These are phyloP conservation scores for Calonectria pseudoturangicola DNA, from an alignment of 2,329 filamentous ascomycete genomes.

Conservation along the genomic window DNA sequence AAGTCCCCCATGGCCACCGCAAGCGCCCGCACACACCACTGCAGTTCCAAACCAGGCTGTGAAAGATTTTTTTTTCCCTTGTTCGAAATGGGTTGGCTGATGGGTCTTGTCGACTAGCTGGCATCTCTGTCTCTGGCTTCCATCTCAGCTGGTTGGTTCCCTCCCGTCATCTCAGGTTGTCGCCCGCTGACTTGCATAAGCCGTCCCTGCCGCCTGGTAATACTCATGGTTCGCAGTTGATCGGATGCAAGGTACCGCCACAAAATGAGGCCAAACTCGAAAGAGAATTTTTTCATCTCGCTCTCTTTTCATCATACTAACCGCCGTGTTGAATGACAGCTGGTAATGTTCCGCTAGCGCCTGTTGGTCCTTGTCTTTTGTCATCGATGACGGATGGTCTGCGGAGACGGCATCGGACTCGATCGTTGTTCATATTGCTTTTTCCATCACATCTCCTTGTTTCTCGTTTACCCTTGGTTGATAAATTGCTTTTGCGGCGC, in stretches of 20 bases:
- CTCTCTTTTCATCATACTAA: not conserved
- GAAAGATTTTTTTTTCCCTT: not conserved
- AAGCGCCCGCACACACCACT: constrained; percentile 38
- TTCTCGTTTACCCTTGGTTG: constrained; percentile 10
- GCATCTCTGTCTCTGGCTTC: constrained; percentile 14
- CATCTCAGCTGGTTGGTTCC: constrained; percentile 36
- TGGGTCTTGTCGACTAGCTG: constrained; percentile 16
- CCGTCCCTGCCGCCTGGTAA: constrained; percentile 35
- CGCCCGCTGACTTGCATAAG: constrained; percentile 43
- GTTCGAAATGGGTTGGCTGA: constrained; percentile 30
- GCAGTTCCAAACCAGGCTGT: constrained; percentile 37
- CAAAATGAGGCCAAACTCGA: constrained; percentile 1
- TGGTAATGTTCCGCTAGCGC: constrained; percentile 19
- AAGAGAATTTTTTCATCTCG: constrained; percentile 20
- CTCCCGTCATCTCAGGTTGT: constrained; percentile 27
- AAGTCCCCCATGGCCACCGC: constrained; percentile 1
- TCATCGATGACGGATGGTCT: constrained; percentile 32
- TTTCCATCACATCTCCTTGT: constrained; percentile 33
- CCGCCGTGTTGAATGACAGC: constrained; percentile 32
- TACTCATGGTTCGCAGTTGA: constrained; percentile 28
- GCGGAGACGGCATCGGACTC: constrained; percentile 43
- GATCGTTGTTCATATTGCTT: constrained; percentile 48
- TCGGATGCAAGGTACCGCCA: constrained; percentile 40
- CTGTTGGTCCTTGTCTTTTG: constrained; percentile 17
- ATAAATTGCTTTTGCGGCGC: constrained; percentile 41